Evolutionary conservation across 78 protist genomes (phyloP).

Genomic region (slime mould (Dictyostelium discoideum)): DNA sequence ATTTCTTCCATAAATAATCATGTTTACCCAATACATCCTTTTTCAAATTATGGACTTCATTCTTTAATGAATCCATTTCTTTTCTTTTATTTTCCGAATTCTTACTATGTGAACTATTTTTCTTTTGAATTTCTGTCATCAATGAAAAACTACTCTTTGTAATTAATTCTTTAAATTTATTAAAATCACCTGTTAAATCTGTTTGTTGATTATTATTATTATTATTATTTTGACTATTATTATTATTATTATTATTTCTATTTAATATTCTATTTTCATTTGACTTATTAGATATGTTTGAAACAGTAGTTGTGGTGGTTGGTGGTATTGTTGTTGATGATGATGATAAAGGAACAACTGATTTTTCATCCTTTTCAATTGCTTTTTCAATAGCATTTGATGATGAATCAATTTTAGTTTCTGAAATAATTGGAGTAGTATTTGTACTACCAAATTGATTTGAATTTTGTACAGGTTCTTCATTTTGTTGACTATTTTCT

Average conservation of each 20-base stretch:
- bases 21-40: slow-evolving; percentile 38
- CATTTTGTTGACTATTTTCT: neutral
- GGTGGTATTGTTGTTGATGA: neutral
- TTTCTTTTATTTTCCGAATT: slow-evolving; percentile 15
- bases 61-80: slow-evolving; percentile 31
- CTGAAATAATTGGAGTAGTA: neutral
- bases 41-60: slow-evolving; percentile 4
- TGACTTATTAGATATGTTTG: neutral
- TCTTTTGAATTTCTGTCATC: slow-evolving; percentile 24
- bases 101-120: neutral
- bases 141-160: neutral
- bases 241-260: neutral
- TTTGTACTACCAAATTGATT: neutral
- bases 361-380: neutral
- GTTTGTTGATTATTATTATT: neutral
- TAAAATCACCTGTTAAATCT: neutral
- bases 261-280: neutral
- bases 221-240: neutral
- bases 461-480: neutral
- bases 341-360: neutral
- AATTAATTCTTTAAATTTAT: neutral
- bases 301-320: neutral
- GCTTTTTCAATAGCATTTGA: neutral
- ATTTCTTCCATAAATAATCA: slow-evolving; percentile 32
- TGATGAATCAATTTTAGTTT: neutral